These are phyloP conservation scores for Ampelomyces quisqualis DNA, from an alignment of 2,329 filamentous ascomycete genomes.

Conservation along the genomic window DNA sequence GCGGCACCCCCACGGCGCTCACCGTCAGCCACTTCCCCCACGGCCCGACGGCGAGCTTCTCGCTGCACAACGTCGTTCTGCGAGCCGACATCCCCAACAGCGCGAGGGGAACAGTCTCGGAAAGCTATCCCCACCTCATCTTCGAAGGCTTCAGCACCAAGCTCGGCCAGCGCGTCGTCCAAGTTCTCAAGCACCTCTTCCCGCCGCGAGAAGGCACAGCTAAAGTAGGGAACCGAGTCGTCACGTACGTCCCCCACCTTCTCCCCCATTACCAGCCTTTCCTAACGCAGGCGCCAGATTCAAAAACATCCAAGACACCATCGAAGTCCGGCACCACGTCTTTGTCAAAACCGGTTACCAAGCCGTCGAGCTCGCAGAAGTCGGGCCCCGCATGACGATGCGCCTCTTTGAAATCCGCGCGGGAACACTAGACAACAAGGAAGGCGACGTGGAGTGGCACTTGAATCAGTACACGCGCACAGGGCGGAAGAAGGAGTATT, in stretches of 20 bases:
- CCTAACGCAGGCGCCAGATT: slow-evolving; percentile 20
- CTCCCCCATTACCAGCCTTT: neutral
- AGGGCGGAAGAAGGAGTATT: slow-evolving; percentile 90
- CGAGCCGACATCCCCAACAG: slow-evolving; percentile 90
- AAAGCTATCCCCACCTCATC: slow-evolving; percentile 90
- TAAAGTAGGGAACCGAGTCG: slow-evolving; percentile 83
- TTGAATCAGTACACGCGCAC: slow-evolving; percentile 94
- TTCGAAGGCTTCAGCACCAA: slow-evolving; percentile 89
- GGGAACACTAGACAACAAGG: slow-evolving; percentile 89
- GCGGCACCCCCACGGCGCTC: slow-evolving; percentile 86
- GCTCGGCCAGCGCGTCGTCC: slow-evolving; percentile 78
- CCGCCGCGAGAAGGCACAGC: slow-evolving; percentile 78
- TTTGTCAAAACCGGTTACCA: slow-evolving; percentile 92
- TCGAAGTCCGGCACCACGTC: slow-evolving; percentile 90
- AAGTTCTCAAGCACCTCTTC: slow-evolving; percentile 91
- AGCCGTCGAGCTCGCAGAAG: slow-evolving; percentile 59
- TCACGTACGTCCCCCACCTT: slow-evolving; percentile 54
- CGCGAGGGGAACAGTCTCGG: slow-evolving; percentile 81
- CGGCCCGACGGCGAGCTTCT: slow-evolving; percentile 84
- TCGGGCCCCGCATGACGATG: slow-evolving; percentile 92
- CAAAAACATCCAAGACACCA: slow-evolving; percentile 82
- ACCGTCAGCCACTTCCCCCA: slow-evolving; percentile 86
- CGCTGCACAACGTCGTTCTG: slow-evolving; percentile 87
- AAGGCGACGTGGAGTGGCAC: slow-evolving; percentile 95
- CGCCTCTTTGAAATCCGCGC: slow-evolving; percentile 87